Conservation (phyloP, 192 early-diverging fungal species). For the Gonapodya prolifera region DNA sequence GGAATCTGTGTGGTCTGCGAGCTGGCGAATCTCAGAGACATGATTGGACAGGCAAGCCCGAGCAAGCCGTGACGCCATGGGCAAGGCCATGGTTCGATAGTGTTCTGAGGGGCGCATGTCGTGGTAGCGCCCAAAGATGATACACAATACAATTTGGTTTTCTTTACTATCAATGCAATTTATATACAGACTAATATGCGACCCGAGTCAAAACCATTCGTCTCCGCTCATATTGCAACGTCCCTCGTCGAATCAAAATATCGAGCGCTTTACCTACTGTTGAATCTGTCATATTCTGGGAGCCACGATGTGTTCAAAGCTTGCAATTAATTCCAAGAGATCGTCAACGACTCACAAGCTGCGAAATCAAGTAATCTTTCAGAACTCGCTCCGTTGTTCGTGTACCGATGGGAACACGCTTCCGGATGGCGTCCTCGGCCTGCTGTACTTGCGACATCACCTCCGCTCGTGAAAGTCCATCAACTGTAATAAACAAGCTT, state of each 20-base stretch:
- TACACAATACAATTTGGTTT: neutral
- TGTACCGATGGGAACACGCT: slow-evolving; percentile 78
- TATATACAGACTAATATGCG: neutral
- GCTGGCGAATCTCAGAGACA: neutral
- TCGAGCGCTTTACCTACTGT: slow-evolving; percentile 60
- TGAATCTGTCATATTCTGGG: slow-evolving; percentile 7
- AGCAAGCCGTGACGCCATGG: neutral
- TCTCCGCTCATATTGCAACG: slow-evolving; percentile 47
- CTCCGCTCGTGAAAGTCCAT: slow-evolving; percentile 66
- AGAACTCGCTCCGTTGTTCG: slow-evolving; percentile 39
- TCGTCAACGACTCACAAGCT: slow-evolving; percentile 12
- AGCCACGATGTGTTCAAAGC: slow-evolving; percentile 6
- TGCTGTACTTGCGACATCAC: slow-evolving; percentile 61
- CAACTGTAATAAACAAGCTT: slow-evolving; percentile 24
- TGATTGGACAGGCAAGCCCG: neutral
- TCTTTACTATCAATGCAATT: neutral
- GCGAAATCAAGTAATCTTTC: slow-evolving; percentile 43
- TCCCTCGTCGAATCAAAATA: slow-evolving; percentile 68
- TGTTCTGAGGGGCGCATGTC: neutral
- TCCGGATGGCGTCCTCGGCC: slow-evolving; percentile 72
- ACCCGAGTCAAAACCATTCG: slow-evolving; percentile 8
- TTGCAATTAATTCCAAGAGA: slow-evolving; percentile 2
- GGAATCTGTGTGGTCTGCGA: neutral
- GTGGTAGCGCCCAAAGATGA: neutral
- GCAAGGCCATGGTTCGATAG: neutral